These are phyloP conservation scores for Chrysanthemum makinoi DNA, from an alignment of 129 eudicot genomes.

Conservation along the genomic window DNA sequence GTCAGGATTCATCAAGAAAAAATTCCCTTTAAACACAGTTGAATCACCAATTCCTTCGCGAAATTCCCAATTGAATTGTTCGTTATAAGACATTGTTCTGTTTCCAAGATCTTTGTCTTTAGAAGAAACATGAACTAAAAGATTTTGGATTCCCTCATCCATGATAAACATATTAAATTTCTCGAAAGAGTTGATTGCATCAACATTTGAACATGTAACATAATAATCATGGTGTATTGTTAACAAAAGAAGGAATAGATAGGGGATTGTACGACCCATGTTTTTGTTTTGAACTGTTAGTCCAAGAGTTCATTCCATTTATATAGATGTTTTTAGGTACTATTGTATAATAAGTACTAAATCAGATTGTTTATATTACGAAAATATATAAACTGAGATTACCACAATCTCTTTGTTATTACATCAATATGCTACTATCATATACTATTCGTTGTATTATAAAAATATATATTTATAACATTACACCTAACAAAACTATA, in stretches of 20 bases:
- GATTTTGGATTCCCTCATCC: neutral
- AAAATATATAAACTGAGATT: no score
- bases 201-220: neutral
- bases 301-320: neutral
- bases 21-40: conserved; percentile 6
- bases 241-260: neutral
- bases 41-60: neutral
- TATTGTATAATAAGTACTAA: no score
- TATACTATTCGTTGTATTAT: no score
- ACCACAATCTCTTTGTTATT: no score
- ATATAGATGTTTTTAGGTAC: conserved; percentile 10
- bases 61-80: conserved; percentile 10
- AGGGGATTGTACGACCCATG: neutral
- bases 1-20: conserved; percentile 18
- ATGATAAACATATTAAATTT: neutral
- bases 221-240: conserved; percentile 7
- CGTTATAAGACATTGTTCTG: neutral
- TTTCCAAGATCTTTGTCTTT: conserved; percentile 13
- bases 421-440: no score
- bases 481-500: no score
- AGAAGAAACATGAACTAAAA: conserved; percentile 11
- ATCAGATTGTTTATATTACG: no score
- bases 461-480: no score
- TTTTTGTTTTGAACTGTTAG: neutral
- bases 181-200: conserved; percentile 13